These are phyloP conservation scores for Schizochytrium sp. DNA, from an alignment of 108 stramenopile genomes.

Conservation along the genomic window DNA sequence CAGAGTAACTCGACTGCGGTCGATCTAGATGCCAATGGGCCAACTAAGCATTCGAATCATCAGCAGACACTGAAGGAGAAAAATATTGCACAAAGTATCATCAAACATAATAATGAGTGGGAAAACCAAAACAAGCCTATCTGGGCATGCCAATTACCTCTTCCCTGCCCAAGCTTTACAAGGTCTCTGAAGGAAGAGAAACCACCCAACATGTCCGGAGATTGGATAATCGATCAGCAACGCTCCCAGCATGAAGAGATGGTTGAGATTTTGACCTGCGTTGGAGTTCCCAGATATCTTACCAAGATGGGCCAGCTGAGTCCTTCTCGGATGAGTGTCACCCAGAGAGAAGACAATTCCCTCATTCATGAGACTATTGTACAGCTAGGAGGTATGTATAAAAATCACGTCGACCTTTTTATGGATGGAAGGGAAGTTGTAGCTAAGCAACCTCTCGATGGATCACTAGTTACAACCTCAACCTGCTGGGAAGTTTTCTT, in stretches of 20 bases:
- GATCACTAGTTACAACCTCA: not conserved
- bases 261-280: constrained; percentile 15
- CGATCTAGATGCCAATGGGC: too few species aligned
- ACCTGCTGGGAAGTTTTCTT: constrained; percentile 15
- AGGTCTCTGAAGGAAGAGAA: not conserved
- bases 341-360: not conserved
- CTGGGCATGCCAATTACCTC: too few species aligned
- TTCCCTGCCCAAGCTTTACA: too few species aligned
- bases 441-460: constrained; percentile 46
- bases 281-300: constrained; percentile 35
- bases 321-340: constrained; percentile 15
- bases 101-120: too few species aligned
- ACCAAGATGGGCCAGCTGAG: not conserved
- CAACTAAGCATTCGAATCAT: too few species aligned
- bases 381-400: constrained; percentile 55
- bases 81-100: too few species aligned
- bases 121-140: too few species aligned
- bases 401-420: constrained; percentile 1
- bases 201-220: not conserved
- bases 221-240: not conserved
- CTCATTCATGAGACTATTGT: not conserved
- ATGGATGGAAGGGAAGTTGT: constrained; percentile 25
- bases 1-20: too few species aligned
- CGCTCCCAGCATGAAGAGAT: constrained; percentile 49
- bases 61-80: too few species aligned